Evolutionary conservation across 768 basidiomycete genomes (phyloP), one percentile per base, ranked within the genome.

Genomic region (Serendipita sp.): DNA sequence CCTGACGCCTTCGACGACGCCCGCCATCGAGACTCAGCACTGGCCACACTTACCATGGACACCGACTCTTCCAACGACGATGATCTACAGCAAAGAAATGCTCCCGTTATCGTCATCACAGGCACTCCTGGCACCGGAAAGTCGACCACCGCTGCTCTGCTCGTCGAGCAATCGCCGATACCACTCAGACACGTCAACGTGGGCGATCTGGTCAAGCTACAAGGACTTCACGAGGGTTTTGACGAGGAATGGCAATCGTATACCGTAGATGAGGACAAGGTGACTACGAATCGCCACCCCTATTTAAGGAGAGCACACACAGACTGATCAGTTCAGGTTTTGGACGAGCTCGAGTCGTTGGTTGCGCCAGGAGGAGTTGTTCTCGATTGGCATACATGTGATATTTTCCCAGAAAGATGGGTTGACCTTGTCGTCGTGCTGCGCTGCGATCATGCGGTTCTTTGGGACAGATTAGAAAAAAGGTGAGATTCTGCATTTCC

Each of bases 91-190:
- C 56, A 60, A 35, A 28, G 37, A 35, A 60, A 10, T 28, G 48
- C 45, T 13, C 69, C 69, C n/a, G 74, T 71, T 60, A 89, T 94
- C 70, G 73, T 94, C 69, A 83, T 94, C 69, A 94, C 92, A 47
- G 92, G 91, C 66, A 93, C 92, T 15, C 91, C 92, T 10, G 92
- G 92, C n/a, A 94, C 92, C 41, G 94, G 92, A 64, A 99, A 99
- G 74, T 88, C 95, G 2, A 93, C 92, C 0, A 92, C 92, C 74
- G 90, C 93, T 1, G 82, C 88, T 65, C 77, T 92, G n/a, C 82
- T 98, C 51, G 83, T 79, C 24, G 80, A 84, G 45, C 82, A 88
- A 66, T 86, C 89, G 0, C 82, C 83, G 3, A 69, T 86, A 1
- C 83, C 86, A 0, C 75, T 96, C 65, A 78, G 76, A 70, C 89